Evolutionary conservation across 2,329 filamentous ascomycete genomes (phyloP).

Genomic region (Stenocarpella maydis): DNA sequence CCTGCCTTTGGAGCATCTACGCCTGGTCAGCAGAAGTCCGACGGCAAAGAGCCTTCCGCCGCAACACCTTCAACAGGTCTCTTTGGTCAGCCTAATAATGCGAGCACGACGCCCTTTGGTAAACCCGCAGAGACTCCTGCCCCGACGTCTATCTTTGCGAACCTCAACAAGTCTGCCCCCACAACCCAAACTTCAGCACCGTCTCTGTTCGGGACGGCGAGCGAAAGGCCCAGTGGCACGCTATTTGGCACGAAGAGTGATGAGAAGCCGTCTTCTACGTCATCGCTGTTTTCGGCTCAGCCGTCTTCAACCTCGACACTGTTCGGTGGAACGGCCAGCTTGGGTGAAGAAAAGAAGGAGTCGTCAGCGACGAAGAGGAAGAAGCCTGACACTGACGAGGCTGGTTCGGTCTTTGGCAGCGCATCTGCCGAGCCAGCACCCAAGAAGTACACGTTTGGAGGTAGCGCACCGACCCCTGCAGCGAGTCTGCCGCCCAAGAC

Average conservation of each 20-base stretch:
- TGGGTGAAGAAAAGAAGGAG: constrained; percentile 30
- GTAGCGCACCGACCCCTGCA: constrained; percentile 28
- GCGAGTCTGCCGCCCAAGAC: constrained; percentile 34
- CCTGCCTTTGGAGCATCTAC: constrained; percentile 27
- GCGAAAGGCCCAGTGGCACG: constrained; percentile 30
- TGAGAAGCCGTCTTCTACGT: constrained; percentile 15
- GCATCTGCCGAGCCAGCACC: constrained; percentile 8
- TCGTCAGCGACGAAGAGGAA: constrained; percentile 31
- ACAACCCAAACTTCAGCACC: constrained; percentile 41
- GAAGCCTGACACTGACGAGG: constrained; percentile 29
- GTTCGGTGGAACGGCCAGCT: constrained; percentile 27
- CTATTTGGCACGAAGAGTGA: constrained; percentile 32
- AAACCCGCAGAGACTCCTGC: constrained; percentile 44
- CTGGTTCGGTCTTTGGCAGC: constrained; percentile 28
- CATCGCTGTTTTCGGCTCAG: constrained; percentile 31
- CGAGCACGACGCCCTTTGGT: constrained; percentile 36
- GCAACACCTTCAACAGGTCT: constrained; percentile 35
- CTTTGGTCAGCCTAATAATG: constrained; percentile 28
- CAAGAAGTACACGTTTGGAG: constrained; percentile 33
- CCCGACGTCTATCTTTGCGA: constrained; percentile 47
- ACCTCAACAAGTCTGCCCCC: constrained; percentile 27
- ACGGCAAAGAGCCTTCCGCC: constrained; percentile 40
- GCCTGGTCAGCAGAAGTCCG: constrained; percentile 30
- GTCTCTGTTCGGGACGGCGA: constrained; percentile 37
- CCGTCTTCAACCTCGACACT: constrained; percentile 28